Evolutionary conservation across 305 asterid genomes (phyloP), one percentile per base, ranked within the genome.

Genomic region (Fraxinus dipetala): DNA sequence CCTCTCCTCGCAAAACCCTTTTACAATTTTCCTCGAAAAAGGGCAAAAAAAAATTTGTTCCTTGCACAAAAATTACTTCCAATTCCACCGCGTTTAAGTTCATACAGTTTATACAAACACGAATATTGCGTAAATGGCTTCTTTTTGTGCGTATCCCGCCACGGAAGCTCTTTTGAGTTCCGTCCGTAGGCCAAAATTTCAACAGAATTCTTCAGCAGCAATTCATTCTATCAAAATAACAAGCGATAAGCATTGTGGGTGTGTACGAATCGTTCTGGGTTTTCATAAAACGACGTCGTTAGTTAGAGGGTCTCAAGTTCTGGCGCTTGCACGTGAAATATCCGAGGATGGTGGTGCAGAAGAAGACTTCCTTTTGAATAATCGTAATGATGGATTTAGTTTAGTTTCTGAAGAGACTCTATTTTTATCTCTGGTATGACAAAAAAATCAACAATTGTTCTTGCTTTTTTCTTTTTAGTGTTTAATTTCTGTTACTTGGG

Each of bases 101-200:
- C 75, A 4, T 65, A 65, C n/a, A 65, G 35, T 26, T 65, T 6
- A 24, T 28, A 8, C 72, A 11, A 13, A 67, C 74, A 31, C 35
- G 38, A 5, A 18, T 43, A 56, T 54, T 32, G 30, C 56, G 32
- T 6, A n/a, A 11, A 84, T 86, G 89, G 86, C 83, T 34, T 43
- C 90, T 34, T 85, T 67, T 34, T 45, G 63, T 61, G 77, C 77
- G 10, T 81, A 86, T 31, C 78, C 90, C 63, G 77, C 92, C 80
- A 86, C 90, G 92, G 98, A 95, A 83, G 90, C 96, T 36, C 85
- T 91, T 38, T 82, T 92, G 2, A 76, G 89, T 80, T 85, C 91
- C 72, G 78, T 83, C 77, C 90, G 85, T 20, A 43, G 85, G 59
- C 84, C 93, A 69, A 87, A 82, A 65, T 86, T 89, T 36, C 30